Evolutionary conservation across 83 land plant genomes (phyloP).

Genomic region (Diphasiastrum complanatum): DNA sequence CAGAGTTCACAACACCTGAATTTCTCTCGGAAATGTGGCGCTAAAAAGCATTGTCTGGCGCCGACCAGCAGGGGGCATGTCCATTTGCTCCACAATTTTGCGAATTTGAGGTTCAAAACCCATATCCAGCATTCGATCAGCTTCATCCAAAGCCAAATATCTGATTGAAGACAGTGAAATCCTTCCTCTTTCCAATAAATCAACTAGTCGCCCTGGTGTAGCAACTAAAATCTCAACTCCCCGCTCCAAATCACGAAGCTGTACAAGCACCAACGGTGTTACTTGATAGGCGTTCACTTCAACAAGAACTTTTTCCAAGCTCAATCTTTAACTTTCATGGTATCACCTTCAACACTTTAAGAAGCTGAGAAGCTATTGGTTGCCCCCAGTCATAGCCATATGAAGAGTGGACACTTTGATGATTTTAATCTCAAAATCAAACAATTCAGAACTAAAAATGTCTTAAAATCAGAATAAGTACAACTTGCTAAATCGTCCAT

Average conservation of each 20-base stretch:
- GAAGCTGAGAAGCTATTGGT: too few species aligned
- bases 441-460: too few species aligned
- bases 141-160: constrained; percentile 16
- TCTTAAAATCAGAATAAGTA: too few species aligned
- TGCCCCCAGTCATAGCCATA: neutral
- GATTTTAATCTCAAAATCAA: too few species aligned
- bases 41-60: constrained; percentile 12
- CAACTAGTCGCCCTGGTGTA: constrained; percentile 8
- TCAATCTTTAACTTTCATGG: too few species aligned
- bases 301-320: too few species aligned
- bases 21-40: constrained; percentile 13
- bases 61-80: constrained; percentile 12
- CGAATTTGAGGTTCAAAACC: constrained; percentile 16
- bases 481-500: too few species aligned
- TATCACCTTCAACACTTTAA: too few species aligned
- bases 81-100: constrained; percentile 10
- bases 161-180: constrained; percentile 5
- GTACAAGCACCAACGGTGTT: too few species aligned
- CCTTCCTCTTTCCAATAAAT: constrained; percentile 5
- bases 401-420: too few species aligned
- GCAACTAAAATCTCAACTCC: constrained; percentile 12
- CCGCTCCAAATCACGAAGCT: constrained; percentile 2
- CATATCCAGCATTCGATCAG: constrained; percentile 18
- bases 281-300: too few species aligned
- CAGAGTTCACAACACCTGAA: too few species aligned